Evolutionary conservation across 2,329 filamentous ascomycete species (phyloP).

Genomic region (Fusarium citri): DNA sequence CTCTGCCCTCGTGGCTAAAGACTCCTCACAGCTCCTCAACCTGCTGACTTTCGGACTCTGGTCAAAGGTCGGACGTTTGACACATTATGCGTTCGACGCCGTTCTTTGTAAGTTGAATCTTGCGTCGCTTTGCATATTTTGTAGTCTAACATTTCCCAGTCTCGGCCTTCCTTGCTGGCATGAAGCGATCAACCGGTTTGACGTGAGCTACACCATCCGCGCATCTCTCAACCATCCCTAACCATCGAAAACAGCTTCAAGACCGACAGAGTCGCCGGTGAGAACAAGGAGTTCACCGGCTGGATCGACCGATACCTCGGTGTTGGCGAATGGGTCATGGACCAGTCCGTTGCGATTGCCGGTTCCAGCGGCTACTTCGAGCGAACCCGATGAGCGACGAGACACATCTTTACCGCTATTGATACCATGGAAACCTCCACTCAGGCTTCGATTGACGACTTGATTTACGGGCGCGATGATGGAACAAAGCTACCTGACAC

Average conservation of each 20-base stretch:
- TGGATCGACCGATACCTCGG: constrained; percentile 96
- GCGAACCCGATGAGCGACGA: constrained; percentile 73
- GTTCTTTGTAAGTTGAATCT: constrained; percentile 77
- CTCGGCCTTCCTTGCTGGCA: constrained; percentile 94
- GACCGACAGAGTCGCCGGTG: constrained; percentile 81
- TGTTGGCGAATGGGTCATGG: constrained; percentile 98
- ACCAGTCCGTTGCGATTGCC: constrained; percentile 93
- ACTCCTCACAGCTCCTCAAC: constrained; percentile 67
- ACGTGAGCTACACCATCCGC: constrained; percentile 75
- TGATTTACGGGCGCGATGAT: constrained; percentile 21
- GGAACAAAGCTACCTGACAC: constrained; percentile 19
- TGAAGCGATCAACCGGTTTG: constrained; percentile 96
- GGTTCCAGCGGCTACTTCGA: constrained; percentile 92
- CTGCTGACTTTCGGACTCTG: constrained; percentile 75
- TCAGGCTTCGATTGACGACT: constrained; percentile 30
- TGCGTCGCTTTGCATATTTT: not conserved
- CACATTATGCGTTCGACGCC: constrained; percentile 96
- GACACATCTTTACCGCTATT: constrained; percentile 17
- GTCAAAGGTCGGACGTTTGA: constrained; percentile 89
- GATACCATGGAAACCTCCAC: constrained; percentile 34
- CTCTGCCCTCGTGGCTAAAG: constrained; percentile 51
- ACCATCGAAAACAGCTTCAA: constrained; percentile 75
- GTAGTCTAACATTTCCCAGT: constrained; percentile 63
- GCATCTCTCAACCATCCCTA: constrained; percentile 32
- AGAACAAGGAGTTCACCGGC: constrained; percentile 83